Evolutionary conservation across 805 yeast species (phyloP).

Genomic region (Starmerella cellae): DNA sequence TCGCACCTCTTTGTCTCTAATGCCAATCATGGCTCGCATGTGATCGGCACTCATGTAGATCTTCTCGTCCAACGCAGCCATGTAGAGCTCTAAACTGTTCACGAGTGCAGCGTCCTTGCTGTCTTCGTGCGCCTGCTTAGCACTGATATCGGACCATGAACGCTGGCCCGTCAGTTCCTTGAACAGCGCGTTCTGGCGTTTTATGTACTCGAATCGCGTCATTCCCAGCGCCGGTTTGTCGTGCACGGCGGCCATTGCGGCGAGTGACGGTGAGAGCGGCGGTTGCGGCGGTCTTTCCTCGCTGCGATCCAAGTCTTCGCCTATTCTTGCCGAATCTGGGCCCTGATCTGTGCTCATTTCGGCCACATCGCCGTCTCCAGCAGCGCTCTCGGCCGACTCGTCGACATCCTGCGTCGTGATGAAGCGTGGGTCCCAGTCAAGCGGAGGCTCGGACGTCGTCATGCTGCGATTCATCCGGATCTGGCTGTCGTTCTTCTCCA

Average conservation of each 20-base stretch:
- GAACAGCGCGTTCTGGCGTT: slow-evolving; percentile 22
- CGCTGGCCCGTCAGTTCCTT: slow-evolving; percentile 19
- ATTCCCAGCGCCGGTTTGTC: slow-evolving; percentile 1
- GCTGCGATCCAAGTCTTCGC: too few species aligned
- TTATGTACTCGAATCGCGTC: slow-evolving; percentile 19
- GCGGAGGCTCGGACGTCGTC: slow-evolving; percentile 7
- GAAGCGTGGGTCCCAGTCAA: too few species aligned
- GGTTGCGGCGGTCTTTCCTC: too few species aligned
- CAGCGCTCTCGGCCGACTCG: background rate
- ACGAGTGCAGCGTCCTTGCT: slow-evolving; percentile 11
- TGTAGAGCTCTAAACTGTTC: slow-evolving; percentile 18
- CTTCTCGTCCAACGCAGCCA: slow-evolving; percentile 24
- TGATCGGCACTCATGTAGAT: slow-evolving; percentile 21
- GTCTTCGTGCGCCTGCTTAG: slow-evolving; percentile 7
- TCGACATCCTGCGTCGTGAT: too few species aligned
- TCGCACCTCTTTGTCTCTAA: slow-evolving; percentile 13
- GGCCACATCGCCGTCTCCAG: background rate
- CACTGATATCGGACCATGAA: slow-evolving; percentile 9
- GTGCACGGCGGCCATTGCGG: background rate
- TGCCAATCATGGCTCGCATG: slow-evolving; percentile 15
- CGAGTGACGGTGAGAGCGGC: background rate
- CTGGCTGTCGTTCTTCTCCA: slow-evolving; percentile 6
- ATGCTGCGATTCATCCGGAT: background rate
- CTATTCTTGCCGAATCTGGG: too few species aligned
- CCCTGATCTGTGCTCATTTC: too few species aligned